Conservation (phyloP, 225 moss, liverwort and hornwort species). For the Polytrichum formosum region DNA sequence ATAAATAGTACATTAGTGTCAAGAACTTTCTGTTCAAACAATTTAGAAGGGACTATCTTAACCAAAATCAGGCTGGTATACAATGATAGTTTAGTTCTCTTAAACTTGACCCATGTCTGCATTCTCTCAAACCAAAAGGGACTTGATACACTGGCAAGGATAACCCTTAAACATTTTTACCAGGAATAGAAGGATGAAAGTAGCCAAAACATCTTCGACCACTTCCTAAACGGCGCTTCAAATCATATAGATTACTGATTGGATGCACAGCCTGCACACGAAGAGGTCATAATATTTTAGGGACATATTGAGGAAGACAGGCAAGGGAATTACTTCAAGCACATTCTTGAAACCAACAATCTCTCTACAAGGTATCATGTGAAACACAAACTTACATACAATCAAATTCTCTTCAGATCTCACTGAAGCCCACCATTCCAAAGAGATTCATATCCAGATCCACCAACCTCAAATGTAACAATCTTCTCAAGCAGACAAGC, state of each 20-base stretch:
- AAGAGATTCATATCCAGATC: background rate
- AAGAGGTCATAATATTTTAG: slow-evolving; percentile 5
- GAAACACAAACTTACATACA: no score
- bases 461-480: slow-evolving; percentile 79
- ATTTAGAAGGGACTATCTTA: no score
- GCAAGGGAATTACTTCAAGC: no score
- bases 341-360: no score
- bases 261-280: slow-evolving; percentile 88
- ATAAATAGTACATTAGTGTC: background rate
- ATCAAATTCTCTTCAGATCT: background rate
- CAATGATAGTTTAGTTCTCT: no score
- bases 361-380: no score
- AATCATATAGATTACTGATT: slow-evolving; percentile 86
- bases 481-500: slow-evolving; percentile 92
- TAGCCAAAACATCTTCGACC: slow-evolving; percentile 95
- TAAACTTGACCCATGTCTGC: no score
- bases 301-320: background rate
- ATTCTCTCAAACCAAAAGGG: no score
- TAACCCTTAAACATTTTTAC: slow-evolving; percentile 17
- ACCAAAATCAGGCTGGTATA: no score
- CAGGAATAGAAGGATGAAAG: slow-evolving; percentile 97
- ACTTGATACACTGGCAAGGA: no score
- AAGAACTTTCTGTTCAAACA: no score
- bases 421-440: background rate
- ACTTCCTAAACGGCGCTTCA: slow-evolving; percentile 81